Evolutionary conservation across 176 grass and related monocot genomes (phyloP).

Genomic region (Saccharum officinarum): DNA sequence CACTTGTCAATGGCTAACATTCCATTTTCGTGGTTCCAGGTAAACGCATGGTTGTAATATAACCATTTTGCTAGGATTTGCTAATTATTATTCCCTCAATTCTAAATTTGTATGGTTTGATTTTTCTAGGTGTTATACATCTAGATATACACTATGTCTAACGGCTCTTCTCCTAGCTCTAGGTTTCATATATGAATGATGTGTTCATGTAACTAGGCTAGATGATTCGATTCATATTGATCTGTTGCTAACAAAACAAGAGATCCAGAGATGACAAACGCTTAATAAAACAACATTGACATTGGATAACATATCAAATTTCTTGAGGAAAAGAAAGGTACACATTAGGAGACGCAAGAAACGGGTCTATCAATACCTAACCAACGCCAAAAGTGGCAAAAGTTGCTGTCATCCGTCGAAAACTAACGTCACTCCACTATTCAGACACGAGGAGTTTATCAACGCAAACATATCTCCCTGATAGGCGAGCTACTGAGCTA

Average conservation of each 20-base stretch:
- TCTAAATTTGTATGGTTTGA: too few species aligned
- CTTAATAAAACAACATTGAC: neutral
- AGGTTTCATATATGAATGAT: too few species aligned
- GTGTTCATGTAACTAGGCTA: too few species aligned
- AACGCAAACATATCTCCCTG: neutral
- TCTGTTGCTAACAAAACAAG: neutral
- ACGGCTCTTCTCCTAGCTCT: too few species aligned
- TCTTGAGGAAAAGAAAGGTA: neutral
- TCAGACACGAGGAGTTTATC: neutral
- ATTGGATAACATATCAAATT: neutral
- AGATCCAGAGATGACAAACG: neutral
- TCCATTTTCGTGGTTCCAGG: too few species aligned
- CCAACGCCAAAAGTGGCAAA: neutral
- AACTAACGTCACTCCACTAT: neutral
- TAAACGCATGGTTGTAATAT: too few species aligned
- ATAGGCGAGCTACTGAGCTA: neutral
- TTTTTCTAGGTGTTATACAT: too few species aligned
- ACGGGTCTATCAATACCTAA: neutral
- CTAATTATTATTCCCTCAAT: too few species aligned
- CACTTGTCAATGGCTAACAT: too few species aligned
- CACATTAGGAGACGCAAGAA: neutral
- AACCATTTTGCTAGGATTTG: too few species aligned
- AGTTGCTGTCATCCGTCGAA: neutral
- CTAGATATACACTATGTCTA: too few species aligned
- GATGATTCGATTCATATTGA: too few species aligned